phyloP scores from a whole-genome alignment of 352 stramenopile species.

The Elongisporangium undulatum region DNA sequence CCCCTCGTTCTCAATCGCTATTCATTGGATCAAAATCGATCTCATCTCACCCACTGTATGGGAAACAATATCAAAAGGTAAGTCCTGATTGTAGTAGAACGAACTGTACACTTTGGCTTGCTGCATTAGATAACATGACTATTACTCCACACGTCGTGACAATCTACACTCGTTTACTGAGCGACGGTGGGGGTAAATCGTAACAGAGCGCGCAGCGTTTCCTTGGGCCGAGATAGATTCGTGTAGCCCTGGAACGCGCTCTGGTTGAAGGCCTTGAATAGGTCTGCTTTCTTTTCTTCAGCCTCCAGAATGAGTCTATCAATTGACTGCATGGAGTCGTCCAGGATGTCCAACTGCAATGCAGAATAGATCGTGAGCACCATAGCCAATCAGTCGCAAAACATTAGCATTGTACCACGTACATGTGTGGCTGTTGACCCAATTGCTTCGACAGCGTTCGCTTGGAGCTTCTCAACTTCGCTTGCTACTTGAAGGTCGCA shows the following conservation, averaged over 20 bases:
- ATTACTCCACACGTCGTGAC: background rate
- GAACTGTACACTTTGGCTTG: too few species aligned
- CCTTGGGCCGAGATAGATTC: slow-evolving; percentile 57
- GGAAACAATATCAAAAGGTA: too few species aligned
- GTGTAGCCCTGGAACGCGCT: slow-evolving; percentile 76
- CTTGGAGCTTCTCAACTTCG: slow-evolving; percentile 41
- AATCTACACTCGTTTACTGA: background rate
- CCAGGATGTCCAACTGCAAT: slow-evolving; percentile 44
- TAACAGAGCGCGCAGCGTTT: slow-evolving; percentile 60
- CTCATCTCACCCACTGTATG: too few species aligned
- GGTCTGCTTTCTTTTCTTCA: slow-evolving; percentile 58
- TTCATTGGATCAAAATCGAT: too few species aligned
- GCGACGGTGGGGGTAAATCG: background rate
- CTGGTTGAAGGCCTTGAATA: slow-evolving; percentile 73
- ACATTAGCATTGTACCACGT: slow-evolving; percentile 1
- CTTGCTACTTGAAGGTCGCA: background rate
- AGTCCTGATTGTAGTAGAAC: too few species aligned
- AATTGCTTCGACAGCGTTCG: slow-evolving; percentile 34
- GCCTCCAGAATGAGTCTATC: slow-evolving; percentile 61
- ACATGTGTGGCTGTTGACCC: slow-evolving; percentile 40
- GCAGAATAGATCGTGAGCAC: slow-evolving; percentile 2
- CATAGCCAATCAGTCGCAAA: background rate
- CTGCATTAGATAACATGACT: background rate
- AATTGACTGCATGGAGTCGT: slow-evolving; percentile 60
- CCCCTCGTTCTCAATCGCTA: too few species aligned